These are phyloP conservation scores for Chaetoscypha palmicola DNA, from an alignment of 2,329 filamentous ascomycete species.

Conservation along the genomic window DNA sequence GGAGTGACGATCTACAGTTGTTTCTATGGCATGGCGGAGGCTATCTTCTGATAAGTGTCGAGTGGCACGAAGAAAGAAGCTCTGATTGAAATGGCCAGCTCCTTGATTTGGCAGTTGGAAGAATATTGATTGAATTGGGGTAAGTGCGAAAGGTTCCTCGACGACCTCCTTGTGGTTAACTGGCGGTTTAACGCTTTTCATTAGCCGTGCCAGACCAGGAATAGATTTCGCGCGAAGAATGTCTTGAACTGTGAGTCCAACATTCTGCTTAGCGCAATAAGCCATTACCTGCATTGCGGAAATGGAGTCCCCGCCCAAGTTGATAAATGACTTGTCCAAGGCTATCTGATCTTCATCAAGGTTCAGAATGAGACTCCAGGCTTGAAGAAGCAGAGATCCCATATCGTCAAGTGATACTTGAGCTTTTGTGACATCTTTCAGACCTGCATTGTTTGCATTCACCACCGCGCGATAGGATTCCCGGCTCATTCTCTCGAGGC, in stretches of 20 bases:
- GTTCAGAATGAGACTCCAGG: conserved; percentile 15
- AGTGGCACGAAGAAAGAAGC: conserved; percentile 17
- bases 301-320: conserved; percentile 22
- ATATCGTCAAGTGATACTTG: conserved; percentile 6
- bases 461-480: conserved; percentile 1
- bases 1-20: conserved; percentile 32
- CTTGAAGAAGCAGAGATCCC: conserved; percentile 4
- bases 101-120: conserved; percentile 16
- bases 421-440: neutral
- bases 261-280: conserved; percentile 7
- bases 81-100: conserved; percentile 24
- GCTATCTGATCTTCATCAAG: conserved; percentile 10
- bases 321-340: conserved; percentile 13
- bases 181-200: neutral
- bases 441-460: neutral
- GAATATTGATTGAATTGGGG: conserved; percentile 26
- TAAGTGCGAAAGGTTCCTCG: conserved; percentile 14
- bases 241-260: conserved; percentile 15
- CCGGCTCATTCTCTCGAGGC: conserved; percentile 3
- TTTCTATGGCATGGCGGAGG: conserved; percentile 23
- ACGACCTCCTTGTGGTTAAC: conserved; percentile 5
- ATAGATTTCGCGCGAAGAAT: conserved; percentile 19
- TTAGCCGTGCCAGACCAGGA: conserved; percentile 8
- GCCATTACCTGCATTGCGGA: conserved; percentile 19
- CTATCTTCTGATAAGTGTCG: conserved; percentile 1